These are phyloP conservation scores for Eucalyptus sp. DNA, from an alignment of 345 rosid genomes.

Conservation along the genomic window DNA sequence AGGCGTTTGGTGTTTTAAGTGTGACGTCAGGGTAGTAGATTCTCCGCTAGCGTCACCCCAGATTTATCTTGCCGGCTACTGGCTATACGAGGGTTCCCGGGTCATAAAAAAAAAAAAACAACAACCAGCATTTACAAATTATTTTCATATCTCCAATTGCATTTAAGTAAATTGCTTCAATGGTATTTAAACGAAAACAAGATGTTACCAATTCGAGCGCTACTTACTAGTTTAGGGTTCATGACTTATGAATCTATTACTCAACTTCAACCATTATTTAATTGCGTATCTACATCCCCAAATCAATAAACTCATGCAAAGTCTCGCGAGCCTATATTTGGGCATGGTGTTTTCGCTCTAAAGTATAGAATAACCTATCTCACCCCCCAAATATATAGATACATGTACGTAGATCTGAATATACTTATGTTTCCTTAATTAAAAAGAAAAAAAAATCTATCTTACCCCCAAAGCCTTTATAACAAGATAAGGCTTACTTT, in stretches of 20 bases:
- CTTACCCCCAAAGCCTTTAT: too few relatives aligned
- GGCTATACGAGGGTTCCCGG: too few relatives aligned
- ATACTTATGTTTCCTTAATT: too few relatives aligned
- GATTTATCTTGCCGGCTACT: too few relatives aligned
- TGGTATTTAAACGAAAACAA: neutral
- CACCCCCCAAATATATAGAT: neutral
- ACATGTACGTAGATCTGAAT: too few relatives aligned
- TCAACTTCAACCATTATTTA: neutral
- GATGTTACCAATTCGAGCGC: neutral
- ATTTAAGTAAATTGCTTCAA: neutral
- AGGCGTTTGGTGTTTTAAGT: too few relatives aligned
- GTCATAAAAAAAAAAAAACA: neutral
- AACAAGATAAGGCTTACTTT: neutral
- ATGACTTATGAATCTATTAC: neutral
- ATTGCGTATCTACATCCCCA: neutral
- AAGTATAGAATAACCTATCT: neutral
- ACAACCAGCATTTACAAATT: neutral
- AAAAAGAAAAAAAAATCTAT: too few relatives aligned
- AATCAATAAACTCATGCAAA: neutral
- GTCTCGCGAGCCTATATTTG: neutral
- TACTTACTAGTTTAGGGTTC: neutral
- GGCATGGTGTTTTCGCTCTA: rapidly evolving
- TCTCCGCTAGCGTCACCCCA: rapidly evolving
- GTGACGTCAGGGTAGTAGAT: too few relatives aligned
- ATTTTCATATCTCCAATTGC: neutral